A percentile compares a stretch with the other conserved stretches of the same genome.
phyloP scores from a whole-genome alignment of 2,329 filamentous ascomycete species.

The Leptodontidium sp. region DNA sequence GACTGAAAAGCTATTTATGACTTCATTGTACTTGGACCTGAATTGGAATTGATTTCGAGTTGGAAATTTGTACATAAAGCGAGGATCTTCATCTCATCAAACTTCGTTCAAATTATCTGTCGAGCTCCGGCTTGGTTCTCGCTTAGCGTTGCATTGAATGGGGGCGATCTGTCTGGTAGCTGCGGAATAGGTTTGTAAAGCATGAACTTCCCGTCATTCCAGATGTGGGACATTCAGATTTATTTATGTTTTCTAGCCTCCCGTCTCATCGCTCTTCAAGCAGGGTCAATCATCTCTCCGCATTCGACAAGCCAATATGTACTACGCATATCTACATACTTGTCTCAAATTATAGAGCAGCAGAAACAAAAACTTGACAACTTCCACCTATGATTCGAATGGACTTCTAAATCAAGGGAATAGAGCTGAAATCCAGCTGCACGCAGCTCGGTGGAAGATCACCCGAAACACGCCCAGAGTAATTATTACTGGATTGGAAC shows the following conservation, averaged over 20 bases:
- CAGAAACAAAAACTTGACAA: too few relatives aligned
- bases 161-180: too few relatives aligned
- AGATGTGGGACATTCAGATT: too few relatives aligned
- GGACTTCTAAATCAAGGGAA: neutral
- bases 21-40: too few relatives aligned
- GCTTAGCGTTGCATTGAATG: too few relatives aligned
- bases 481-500: too few relatives aligned
- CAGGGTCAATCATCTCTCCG: neutral
- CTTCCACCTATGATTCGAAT: too few relatives aligned
- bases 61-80: neutral
- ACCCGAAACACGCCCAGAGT: neutral
- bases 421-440: neutral
- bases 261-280: neutral
- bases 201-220: too few relatives aligned
- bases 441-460: neutral
- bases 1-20: neutral
- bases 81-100: neutral
- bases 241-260: neutral
- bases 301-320: neutral
- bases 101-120: neutral
- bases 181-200: too few relatives aligned
- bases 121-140: too few relatives aligned
- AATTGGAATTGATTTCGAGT: neutral
- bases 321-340: too few relatives aligned
- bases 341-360: too few relatives aligned